phyloP scores from a whole-genome alignment of 2,329 filamentous ascomycete species.

The Fusarium vanettenii region DNA sequence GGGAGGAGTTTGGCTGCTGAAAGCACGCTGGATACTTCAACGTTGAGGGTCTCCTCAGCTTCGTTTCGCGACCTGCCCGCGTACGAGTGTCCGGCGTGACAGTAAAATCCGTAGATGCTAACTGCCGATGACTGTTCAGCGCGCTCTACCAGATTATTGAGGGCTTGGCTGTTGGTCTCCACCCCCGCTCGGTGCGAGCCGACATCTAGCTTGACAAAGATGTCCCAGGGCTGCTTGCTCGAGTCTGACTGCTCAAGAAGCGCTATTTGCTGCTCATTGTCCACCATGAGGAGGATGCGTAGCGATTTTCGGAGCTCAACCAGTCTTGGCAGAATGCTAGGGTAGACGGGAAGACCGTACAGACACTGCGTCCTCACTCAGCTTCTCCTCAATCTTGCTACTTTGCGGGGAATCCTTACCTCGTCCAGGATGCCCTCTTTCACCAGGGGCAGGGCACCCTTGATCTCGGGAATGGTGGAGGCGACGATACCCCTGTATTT shows the following conservation, averaged over 20 bases:
- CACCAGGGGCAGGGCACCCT: conserved; percentile 52
- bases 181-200: conserved; percentile 51
- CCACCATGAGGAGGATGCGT: conserved; percentile 51
- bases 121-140: conserved; percentile 45
- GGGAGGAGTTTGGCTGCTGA: conserved; percentile 46
- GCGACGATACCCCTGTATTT: conserved; percentile 52
- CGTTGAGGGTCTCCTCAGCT: conserved; percentile 44
- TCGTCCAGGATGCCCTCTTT: conserved; percentile 55
- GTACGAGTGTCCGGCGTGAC: conserved; percentile 54
- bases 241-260: conserved; percentile 41
- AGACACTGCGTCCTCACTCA: conserved; percentile 41
- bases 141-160: conserved; percentile 43
- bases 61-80: conserved; percentile 45
- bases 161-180: conserved; percentile 37
- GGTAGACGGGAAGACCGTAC: conserved; percentile 55
- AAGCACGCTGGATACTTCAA: conserved; percentile 48
- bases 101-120: conserved; percentile 52
- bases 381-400: not conserved
- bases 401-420: conserved; percentile 34
- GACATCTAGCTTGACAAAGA: conserved; percentile 53
- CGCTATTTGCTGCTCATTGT: conserved; percentile 49
- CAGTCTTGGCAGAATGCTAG: conserved; percentile 47
- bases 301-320: conserved; percentile 44
- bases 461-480: conserved; percentile 55
- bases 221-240: conserved; percentile 43